Evolutionary conservation across 306 rosid genomes (phyloP), one percentile per base, ranked within the genome.

Genomic region (Castanopsis chinensis): DNA sequence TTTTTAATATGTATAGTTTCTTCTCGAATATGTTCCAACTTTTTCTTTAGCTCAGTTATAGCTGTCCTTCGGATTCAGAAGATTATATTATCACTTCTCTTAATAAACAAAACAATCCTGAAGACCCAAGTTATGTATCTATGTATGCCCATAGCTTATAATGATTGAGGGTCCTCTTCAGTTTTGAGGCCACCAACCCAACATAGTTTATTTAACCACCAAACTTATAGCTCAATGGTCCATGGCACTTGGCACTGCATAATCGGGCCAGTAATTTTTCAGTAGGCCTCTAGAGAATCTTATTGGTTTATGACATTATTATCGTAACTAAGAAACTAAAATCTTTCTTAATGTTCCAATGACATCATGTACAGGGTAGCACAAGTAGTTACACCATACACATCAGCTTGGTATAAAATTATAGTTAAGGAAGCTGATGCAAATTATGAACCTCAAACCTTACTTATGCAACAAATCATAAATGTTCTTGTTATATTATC

Each of bases 271-370:
- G 25, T 32, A 1, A 0, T 65, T 32, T 32, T 3, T 65, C 71
- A 8, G 18, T 18, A 63, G 21, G 69, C 30, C n/a, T 14, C 69
- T 37, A 68, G 85, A 68, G 85, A 76, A 79, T 75, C 71, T 71
- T 57, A 64, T 65, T 78, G 69, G 56, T 71, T 72, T 37, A 7
- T 33, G 72, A 67, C 54, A 57, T 64, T 49, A 37, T 2, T 49
- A 69, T 74, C 79, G 43, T n/a, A 58, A 67, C 25, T 17, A 28
- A 27, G 7, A 21, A 6, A 17, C 9, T 21, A 30, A 55, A 18
- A 20, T 69, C 58, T 30, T 67, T 30, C n/a, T 12, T 41, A 57
- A 58, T 69, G 32, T 68, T 73, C 11, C 6, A 72, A 28, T 45
- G 52, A 74, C 8, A 64, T 49, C 53, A 49, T 13, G 17, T 49